These are phyloP conservation scores for Phytophthora cryptogea DNA, from an alignment of 352 stramenopile species.

Conservation along the genomic window DNA sequence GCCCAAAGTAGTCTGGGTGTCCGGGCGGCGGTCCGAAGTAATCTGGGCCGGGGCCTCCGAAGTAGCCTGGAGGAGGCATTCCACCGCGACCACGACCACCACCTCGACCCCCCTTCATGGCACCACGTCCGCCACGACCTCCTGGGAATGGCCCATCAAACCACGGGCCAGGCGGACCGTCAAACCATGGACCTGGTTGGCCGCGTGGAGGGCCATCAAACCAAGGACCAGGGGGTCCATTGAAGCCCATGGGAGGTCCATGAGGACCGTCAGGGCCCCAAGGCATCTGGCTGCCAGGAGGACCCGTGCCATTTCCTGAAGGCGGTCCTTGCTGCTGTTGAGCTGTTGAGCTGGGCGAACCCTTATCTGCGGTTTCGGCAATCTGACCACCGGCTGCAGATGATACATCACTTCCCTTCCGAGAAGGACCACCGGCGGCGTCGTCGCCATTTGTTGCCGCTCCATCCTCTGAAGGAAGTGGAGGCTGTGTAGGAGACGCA, in stretches of 20 bases:
- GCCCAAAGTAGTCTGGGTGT: constrained; percentile 80
- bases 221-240: constrained; percentile 59
- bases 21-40: constrained; percentile 77
- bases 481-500: constrained; percentile 41
- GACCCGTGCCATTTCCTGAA: constrained; percentile 34
- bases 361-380: constrained; percentile 30
- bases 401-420: constrained; percentile 31
- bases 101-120: constrained; percentile 55
- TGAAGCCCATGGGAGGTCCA: constrained; percentile 59
- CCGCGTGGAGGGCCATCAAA: constrained; percentile 65
- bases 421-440: constrained; percentile 8
- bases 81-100: constrained; percentile 45
- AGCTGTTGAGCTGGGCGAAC: constrained; percentile 14
- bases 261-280: constrained; percentile 45
- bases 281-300: constrained; percentile 30
- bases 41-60: constrained; percentile 67
- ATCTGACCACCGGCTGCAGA: constrained; percentile 19
- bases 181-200: constrained; percentile 75
- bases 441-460: constrained; percentile 9
- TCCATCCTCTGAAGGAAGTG: constrained; percentile 40
- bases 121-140: constrained; percentile 36
- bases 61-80: constrained; percentile 71
- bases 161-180: constrained; percentile 72
- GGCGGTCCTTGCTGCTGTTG: constrained; percentile 30
- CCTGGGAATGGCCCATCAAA: constrained; percentile 78